These are phyloP conservation scores for Scutellaria baicalensis DNA, from an alignment of 257 asterid genomes.

Conservation along the genomic window DNA sequence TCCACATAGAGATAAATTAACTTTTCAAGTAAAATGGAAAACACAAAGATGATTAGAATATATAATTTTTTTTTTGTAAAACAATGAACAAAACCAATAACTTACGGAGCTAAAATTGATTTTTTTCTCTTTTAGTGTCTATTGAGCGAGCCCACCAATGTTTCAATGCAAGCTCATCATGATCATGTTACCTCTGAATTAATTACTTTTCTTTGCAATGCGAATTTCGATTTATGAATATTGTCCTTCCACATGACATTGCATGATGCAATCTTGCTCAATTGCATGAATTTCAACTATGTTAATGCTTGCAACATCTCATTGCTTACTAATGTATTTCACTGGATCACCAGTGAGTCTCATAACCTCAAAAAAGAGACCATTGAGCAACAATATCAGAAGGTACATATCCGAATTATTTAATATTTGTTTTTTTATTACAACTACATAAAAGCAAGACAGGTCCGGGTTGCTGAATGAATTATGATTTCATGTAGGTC, in stretches of 20 bases:
- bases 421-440: not conserved
- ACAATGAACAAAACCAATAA: too few relatives aligned
- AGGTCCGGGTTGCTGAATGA: not conserved
- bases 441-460: too few relatives aligned
- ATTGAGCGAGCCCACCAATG: not conserved
- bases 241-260: not conserved
- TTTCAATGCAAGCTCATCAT: not conserved
- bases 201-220: not conserved
- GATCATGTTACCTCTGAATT: not conserved
- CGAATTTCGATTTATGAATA: not conserved
- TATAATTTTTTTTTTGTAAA: too few relatives aligned
- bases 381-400: conserved; percentile 53
- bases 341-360: conserved; percentile 54
- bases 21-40: too few relatives aligned
- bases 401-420: conserved; percentile 27
- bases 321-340: not conserved
- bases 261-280: not conserved
- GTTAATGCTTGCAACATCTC: not conserved
- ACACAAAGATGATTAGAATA: too few relatives aligned
- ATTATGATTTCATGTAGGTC: conserved; percentile 42
- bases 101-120: too few relatives aligned
- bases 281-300: not conserved
- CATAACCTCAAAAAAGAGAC: conserved; percentile 79
- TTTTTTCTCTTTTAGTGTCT: too few relatives aligned
- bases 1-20: too few relatives aligned